Conservation (phyloP, 2,329 filamentous ascomycete species). For the Hypoxylon sp. region DNA sequence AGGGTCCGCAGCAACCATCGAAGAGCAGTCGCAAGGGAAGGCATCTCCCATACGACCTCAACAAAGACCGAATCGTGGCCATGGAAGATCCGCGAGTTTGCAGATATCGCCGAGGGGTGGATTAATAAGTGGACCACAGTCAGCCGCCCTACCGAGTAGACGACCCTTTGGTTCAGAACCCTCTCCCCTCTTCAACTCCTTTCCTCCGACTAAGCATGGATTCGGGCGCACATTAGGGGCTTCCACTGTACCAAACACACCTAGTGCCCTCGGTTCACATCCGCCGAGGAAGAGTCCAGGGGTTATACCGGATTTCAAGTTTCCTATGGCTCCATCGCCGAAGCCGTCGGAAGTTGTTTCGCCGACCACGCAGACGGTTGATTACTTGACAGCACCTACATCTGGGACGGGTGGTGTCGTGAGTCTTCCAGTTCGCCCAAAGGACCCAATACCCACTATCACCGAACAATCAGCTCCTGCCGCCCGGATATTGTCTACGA, state of each 20-base stretch:
- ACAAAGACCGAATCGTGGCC: slow-evolving; percentile 70
- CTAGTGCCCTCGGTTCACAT: slow-evolving; percentile 56
- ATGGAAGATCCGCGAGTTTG: slow-evolving; percentile 84
- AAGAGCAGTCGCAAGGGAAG: slow-evolving; percentile 62
- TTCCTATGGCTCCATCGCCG: slow-evolving; percentile 65
- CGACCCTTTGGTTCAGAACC: slow-evolving; percentile 62
- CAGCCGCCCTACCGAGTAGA: slow-evolving; percentile 57
- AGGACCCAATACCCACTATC: slow-evolving; percentile 64
- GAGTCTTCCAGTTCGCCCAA: slow-evolving; percentile 59
- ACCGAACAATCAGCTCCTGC: slow-evolving; percentile 73
- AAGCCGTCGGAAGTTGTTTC: slow-evolving; percentile 54
- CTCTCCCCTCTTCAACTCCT: slow-evolving; percentile 68
- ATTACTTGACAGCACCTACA: slow-evolving; percentile 60
- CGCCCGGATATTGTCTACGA: slow-evolving; percentile 81
- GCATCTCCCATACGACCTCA: slow-evolving; percentile 61
- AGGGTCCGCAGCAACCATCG: slow-evolving; percentile 67
- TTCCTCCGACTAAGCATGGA: slow-evolving; percentile 65
- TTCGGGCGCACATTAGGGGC: slow-evolving; percentile 58
- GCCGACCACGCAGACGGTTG: slow-evolving; percentile 54
- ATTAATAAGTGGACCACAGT: slow-evolving; percentile 62
- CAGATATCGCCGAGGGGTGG: slow-evolving; percentile 75
- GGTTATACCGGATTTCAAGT: slow-evolving; percentile 70
- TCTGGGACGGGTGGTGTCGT: slow-evolving; percentile 55
- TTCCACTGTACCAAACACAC: slow-evolving; percentile 64
- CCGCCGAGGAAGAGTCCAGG: slow-evolving; percentile 61